Percentiles rank a stretch among this genome's conserved stretches.
Conservation (phyloP, 305 asterid species). For the Fraxinus sp. region DNA sequence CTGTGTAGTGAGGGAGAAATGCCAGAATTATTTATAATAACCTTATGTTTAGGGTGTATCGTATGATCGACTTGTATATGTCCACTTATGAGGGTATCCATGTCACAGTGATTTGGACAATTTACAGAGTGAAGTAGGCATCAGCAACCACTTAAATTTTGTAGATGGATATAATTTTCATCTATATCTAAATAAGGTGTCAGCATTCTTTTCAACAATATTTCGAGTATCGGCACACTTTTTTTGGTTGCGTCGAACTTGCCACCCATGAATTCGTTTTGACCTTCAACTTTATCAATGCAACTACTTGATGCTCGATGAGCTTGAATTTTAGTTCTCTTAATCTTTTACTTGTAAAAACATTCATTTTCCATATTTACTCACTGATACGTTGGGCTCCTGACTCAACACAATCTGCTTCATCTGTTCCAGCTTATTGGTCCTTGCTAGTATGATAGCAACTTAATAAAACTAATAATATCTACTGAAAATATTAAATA, state of each 20-base stretch:
- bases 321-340: background rate
- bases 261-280: background rate
- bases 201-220: background rate
- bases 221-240: conserved; percentile 2
- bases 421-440: background rate
- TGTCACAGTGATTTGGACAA: background rate
- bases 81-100: background rate
- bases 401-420: background rate
- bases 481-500: conserved; percentile 8
- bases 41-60: background rate
- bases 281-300: background rate
- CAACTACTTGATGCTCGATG: background rate
- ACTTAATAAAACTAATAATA: background rate
- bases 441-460: conserved; percentile 1
- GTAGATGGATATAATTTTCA: background rate
- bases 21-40: background rate
- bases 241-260: background rate
- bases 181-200: background rate
- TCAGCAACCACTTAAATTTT: conserved; percentile 1
- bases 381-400: background rate
- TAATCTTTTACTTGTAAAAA: background rate
- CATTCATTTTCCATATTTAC: conserved; percentile 2
- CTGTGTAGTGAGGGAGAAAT: background rate
- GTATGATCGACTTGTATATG: background rate
- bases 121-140: background rate